Conservation (phyloP, 2,329 filamentous ascomycete genomes). For the Fusarium heterosporum region DNA sequence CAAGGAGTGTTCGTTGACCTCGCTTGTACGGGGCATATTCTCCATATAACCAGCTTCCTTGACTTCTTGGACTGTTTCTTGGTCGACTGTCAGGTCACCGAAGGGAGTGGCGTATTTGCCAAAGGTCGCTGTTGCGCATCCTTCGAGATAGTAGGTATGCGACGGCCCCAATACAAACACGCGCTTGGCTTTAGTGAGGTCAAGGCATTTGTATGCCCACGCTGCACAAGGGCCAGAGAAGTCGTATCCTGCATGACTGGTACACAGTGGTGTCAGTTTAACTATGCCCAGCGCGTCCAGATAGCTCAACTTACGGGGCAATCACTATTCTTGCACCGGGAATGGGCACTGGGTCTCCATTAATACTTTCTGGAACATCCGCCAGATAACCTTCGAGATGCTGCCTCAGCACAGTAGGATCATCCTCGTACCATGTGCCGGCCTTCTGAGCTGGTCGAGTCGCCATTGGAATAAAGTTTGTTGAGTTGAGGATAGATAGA, state of each 20-base stretch:
- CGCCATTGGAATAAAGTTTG: constrained; percentile 28
- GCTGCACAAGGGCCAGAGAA: constrained; percentile 94
- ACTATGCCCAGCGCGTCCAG: fast-evolving
- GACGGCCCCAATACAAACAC: constrained; percentile 95
- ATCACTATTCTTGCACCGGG: constrained; percentile 85
- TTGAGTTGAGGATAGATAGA: background rate
- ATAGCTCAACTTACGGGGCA: constrained; percentile 77
- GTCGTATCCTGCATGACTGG: constrained; percentile 89
- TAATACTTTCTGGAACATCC: constrained; percentile 74
- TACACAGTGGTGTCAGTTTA: background rate
- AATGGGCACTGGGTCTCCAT: constrained; percentile 72
- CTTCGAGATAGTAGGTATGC: constrained; percentile 84
- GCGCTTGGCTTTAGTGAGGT: constrained; percentile 83
- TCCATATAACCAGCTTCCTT: constrained; percentile 50
- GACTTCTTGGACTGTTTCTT: constrained; percentile 63
- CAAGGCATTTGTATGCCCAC: constrained; percentile 92
- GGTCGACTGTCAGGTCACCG: constrained; percentile 76
- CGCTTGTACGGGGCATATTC: constrained; percentile 72
- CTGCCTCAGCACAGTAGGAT: constrained; percentile 66
- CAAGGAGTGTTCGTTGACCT: constrained; percentile 89
- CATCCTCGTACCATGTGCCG: constrained; percentile 85
- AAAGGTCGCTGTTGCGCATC: constrained; percentile 81
- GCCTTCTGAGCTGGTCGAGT: constrained; percentile 77
- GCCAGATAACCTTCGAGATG: constrained; percentile 83
- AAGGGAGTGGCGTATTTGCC: constrained; percentile 79